phyloP scores from a whole-genome alignment of 2,329 filamentous ascomycete species.

The Microsporum canis region DNA sequence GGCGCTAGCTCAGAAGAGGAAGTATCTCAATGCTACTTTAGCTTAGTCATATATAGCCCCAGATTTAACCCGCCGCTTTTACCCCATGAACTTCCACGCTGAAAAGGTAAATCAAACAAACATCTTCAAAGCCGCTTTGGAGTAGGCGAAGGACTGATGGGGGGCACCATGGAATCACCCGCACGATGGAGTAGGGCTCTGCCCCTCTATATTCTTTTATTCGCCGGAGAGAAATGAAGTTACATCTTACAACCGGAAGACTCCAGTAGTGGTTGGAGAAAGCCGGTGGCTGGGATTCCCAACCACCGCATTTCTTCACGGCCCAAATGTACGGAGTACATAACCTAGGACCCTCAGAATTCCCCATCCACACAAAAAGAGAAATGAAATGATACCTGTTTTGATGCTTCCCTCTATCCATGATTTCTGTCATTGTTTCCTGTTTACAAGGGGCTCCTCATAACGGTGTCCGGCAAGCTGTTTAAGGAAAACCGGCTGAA shows the following conservation, averaged over 20 bases:
- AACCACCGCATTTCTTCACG: slow-evolving; percentile 6
- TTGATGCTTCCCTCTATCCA: neutral
- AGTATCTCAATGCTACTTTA: neutral
- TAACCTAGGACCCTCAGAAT: slow-evolving; percentile 5
- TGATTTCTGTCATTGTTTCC: neutral
- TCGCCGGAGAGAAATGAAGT: neutral
- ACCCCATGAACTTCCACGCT: neutral
- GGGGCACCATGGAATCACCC: neutral
- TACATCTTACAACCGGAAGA: neutral
- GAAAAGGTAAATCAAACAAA: neutral
- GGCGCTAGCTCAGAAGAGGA: neutral
- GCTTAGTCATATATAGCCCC: neutral
- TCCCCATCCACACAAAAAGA: neutral
- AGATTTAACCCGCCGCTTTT: neutral
- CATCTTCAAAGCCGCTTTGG: neutral
- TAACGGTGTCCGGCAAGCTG: neutral
- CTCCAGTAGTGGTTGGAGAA: neutral
- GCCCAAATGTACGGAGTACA: neutral
- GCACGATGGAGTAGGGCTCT: neutral
- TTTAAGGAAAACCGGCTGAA: neutral
- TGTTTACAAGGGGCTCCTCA: neutral
- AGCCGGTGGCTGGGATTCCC: slow-evolving; percentile 10
- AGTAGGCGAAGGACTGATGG: neutral
- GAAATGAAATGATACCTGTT: neutral
- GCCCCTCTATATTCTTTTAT: neutral